Percentiles rank a stretch among this genome's conserved stretches.
Evolutionary conservation across 768 basidiomycete species (phyloP).

Genomic region (Boletus tylopilopsis): DNA sequence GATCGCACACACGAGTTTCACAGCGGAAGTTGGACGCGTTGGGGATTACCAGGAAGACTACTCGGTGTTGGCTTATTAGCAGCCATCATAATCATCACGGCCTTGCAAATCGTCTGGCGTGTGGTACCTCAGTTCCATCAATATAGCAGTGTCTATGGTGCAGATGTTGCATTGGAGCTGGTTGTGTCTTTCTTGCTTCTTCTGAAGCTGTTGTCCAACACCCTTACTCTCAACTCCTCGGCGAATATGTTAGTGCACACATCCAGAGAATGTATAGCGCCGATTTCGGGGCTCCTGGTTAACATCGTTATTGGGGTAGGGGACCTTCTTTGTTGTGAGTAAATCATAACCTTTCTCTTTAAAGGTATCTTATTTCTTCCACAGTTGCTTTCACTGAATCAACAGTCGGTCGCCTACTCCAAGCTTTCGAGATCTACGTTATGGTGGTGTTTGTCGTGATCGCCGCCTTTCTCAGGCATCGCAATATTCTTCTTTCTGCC

Average conservation of each 20-base stretch:
- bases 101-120: constrained; percentile 66
- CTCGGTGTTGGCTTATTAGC: constrained; percentile 51
- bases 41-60: constrained; percentile 53
- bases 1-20: constrained; percentile 32
- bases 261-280: constrained; percentile 43
- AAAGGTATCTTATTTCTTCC: constrained; percentile 8
- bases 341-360: background rate
- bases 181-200: constrained; percentile 56
- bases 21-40: constrained; percentile 62
- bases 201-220: constrained; percentile 59
- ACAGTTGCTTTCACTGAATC: constrained; percentile 69
- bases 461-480: constrained; percentile 34
- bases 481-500: background rate
- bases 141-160: constrained; percentile 50
- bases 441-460: constrained; percentile 57
- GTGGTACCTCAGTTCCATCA: constrained; percentile 35
- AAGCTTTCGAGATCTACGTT: constrained; percentile 60
- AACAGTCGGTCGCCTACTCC: constrained; percentile 61
- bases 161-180: constrained; percentile 56
- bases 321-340: constrained; percentile 56
- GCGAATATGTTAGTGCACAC: constrained; percentile 39
- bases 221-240: constrained; percentile 38
- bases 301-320: constrained; percentile 53
- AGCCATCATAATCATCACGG: constrained; percentile 42
- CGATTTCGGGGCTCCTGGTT: constrained; percentile 50